Conservation (phyloP, 1,284 basidiomycete species). For the Thelephora terrestris region DNA sequence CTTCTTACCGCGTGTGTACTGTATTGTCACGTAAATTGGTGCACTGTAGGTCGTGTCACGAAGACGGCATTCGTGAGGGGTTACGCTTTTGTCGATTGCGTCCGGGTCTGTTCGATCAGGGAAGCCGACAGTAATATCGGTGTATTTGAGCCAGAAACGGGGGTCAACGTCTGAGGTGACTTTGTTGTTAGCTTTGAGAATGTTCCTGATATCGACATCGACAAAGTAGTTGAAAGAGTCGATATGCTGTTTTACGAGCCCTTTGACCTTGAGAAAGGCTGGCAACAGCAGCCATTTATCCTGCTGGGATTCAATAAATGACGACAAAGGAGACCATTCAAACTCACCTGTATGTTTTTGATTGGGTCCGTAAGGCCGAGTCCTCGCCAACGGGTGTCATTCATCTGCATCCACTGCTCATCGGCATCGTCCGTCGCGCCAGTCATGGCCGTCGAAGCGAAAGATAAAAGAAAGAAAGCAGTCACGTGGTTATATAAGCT, state of each 20-base stretch:
- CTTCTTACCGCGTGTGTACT: slow-evolving; percentile 90
- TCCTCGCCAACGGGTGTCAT: slow-evolving; percentile 55
- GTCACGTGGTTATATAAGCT: no score
- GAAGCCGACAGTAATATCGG: slow-evolving; percentile 87
- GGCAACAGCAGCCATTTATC: slow-evolving; percentile 97
- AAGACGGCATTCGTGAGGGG: slow-evolving; percentile 95
- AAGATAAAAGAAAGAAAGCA: not conserved
- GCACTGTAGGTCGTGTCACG: slow-evolving; percentile 96
- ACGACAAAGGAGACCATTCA: not conserved
- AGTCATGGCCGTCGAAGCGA: not conserved
- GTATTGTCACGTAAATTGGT: slow-evolving; percentile 90
- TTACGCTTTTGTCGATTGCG: slow-evolving; percentile 75
- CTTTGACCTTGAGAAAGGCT: slow-evolving; percentile 92
- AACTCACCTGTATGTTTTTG: slow-evolving; percentile 64
- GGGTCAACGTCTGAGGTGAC: slow-evolving; percentile 97
- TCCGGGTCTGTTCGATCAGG: slow-evolving; percentile 85
- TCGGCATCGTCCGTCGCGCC: slow-evolving; percentile 18
- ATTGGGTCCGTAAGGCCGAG: slow-evolving; percentile 69
- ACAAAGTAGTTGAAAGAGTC: slow-evolving; percentile 99
- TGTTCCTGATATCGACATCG: slow-evolving; percentile 94
- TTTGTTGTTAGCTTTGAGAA: slow-evolving; percentile 88
- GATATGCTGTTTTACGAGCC: slow-evolving; percentile 98
- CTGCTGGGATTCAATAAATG: slow-evolving; percentile 30
- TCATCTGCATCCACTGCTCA: slow-evolving; percentile 53
- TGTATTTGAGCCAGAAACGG: slow-evolving; percentile 95